phyloP scores from a whole-genome alignment of 2,329 filamentous ascomycete species.

The Monosporascus sp. region DNA sequence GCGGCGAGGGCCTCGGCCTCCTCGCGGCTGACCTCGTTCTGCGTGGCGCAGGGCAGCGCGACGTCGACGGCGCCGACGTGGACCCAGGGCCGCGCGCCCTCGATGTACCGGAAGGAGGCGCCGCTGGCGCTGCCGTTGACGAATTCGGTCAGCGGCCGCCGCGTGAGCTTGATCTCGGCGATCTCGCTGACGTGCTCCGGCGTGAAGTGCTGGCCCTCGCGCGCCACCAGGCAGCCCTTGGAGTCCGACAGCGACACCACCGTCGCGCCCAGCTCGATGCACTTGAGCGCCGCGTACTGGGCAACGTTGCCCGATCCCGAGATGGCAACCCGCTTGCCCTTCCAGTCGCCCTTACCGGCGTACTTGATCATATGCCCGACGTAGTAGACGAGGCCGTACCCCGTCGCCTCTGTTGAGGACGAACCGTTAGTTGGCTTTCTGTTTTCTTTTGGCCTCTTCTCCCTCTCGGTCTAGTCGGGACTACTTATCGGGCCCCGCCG shows the following conservation, averaged over 20 bases:
- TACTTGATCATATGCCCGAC: constrained; percentile 93
- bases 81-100: constrained; percentile 83
- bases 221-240: constrained; percentile 72
- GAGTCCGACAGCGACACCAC: constrained; percentile 93
- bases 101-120: constrained; percentile 75
- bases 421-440: constrained; percentile 1
- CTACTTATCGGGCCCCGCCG: too few relatives aligned
- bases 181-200: constrained; percentile 75
- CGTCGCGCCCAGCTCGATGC: constrained; percentile 88
- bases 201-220: constrained; percentile 68
- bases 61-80: constrained; percentile 88
- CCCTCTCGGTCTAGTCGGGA: not conserved
- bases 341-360: constrained; percentile 78
- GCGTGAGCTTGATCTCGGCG: constrained; percentile 78
- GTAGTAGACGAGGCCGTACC: constrained; percentile 95
- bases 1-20: constrained; percentile 80
- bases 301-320: constrained; percentile 97
- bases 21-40: constrained; percentile 93
- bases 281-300: constrained; percentile 94
- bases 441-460: not conserved
- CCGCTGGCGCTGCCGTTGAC: constrained; percentile 47
- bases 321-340: constrained; percentile 89
- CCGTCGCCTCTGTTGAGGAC: constrained; percentile 68
- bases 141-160: constrained; percentile 74
- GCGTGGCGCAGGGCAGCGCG: constrained; percentile 86